phyloP scores from a whole-genome alignment of 2,329 filamentous ascomycete species.

The Venturia effusa region DNA sequence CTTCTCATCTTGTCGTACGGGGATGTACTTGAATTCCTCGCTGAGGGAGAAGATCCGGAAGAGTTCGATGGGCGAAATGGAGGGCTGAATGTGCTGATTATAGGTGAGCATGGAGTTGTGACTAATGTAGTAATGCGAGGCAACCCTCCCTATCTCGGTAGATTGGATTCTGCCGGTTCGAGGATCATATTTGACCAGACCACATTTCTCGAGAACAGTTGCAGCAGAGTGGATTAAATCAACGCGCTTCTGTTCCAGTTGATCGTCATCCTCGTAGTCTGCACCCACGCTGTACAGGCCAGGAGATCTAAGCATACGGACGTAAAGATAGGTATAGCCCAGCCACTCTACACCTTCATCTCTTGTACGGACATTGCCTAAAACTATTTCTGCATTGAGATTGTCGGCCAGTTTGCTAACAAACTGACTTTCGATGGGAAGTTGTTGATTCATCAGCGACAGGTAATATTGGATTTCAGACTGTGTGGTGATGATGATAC shows the following conservation, averaged over 20 bases:
- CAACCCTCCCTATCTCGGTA: constrained; percentile 88
- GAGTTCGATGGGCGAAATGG: constrained; percentile 85
- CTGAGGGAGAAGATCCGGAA: constrained; percentile 95
- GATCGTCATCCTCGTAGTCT: constrained; percentile 87
- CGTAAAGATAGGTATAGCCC: constrained; percentile 94
- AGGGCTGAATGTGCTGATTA: constrained; percentile 87
- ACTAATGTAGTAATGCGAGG: constrained; percentile 97
- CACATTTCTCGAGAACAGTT: constrained; percentile 73
- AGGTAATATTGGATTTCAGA: constrained; percentile 94
- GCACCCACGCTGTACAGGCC: constrained; percentile 91
- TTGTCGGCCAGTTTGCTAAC: constrained; percentile 90
- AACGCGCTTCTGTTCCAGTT: constrained; percentile 92
- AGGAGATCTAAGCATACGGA: constrained; percentile 92
- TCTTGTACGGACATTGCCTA: constrained; percentile 81
- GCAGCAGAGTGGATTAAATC: constrained; percentile 94
- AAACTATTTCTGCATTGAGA: constrained; percentile 87
- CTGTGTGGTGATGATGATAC: constrained; percentile 96
- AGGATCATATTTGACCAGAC: constrained; percentile 89
- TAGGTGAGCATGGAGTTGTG: constrained; percentile 95
- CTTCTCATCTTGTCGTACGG: constrained; percentile 95
- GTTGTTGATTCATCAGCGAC: constrained; percentile 88
- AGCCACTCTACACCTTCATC: constrained; percentile 99
- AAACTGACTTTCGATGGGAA: constrained; percentile 95
- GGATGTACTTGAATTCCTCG: constrained; percentile 98
- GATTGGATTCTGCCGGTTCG: constrained; percentile 79